Evolutionary conservation across 371 early-diverging fungal genomes (phyloP), one percentile per base, ranked within the genome.

Genomic region (Mucor piriformis): DNA sequence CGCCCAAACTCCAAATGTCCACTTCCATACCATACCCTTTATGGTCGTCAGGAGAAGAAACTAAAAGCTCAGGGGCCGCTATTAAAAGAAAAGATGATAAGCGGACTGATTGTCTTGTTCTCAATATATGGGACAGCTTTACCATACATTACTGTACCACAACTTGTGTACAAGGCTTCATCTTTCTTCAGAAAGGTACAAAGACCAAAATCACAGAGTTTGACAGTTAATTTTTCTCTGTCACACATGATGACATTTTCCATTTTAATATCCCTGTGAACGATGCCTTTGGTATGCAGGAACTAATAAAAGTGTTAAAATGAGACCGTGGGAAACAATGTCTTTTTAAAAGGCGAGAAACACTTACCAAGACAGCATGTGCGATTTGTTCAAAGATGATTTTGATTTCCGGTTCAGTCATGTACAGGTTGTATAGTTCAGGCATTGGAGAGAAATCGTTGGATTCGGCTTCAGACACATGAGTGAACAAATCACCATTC

Each of bases 1-100:
- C 88, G 13, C 99, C 99, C 21, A 99, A 77, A 6, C 98, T 94
- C 95, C 97, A 99, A 92, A 95, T 93, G 74, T 99, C 99, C 3
- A 96, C 97, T 11, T 93, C 91, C 68, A 89, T 88, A 12, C 94
- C 93, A 69, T 99, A 96, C 29, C 94, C 96, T 72, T 92, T 89
- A 52, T 88, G 89, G 15, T 61, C 62, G 73, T 83, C 89, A 20
- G 16, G 18, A 16, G 21, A 20, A 11, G 42, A 42, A 6, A 5
- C 10, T 53, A 96, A 90, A 5, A 95, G 89, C 71, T 95, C 97
- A 18, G 95, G 95, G 15, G 95, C 92, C 21, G 85, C 64, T 63
- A 44, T 20, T 50, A n/a, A 38, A 16, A 34, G 25, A 12, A 43
- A 1, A 29, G 3, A 6, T 21, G 27, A 3, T 32, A 18, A 23